phyloP scores from a whole-genome alignment of 192 early-diverging fungal genomes.

The Coemansia sp. region DNA sequence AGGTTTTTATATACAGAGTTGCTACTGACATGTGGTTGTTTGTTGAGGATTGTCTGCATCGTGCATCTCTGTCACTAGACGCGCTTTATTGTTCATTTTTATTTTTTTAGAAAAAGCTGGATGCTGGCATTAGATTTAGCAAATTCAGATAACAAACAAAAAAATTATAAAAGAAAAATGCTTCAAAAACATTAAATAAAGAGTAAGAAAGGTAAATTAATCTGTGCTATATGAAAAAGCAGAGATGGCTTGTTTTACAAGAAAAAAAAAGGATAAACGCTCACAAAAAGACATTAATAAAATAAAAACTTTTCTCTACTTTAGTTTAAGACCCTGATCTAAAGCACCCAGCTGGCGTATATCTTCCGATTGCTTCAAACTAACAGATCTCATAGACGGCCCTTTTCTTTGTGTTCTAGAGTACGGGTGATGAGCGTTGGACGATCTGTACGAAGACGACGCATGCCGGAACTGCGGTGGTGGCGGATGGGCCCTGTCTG shows the following conservation, averaged over 20 bases:
- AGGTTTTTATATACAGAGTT: no score
- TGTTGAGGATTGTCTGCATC: no score
- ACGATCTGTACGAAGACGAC: slow-evolving; percentile 7
- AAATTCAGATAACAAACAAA: neutral
- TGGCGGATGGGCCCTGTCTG: slow-evolving; percentile 12
- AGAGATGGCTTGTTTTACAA: no score
- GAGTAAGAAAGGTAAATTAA: no score
- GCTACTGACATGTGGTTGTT: no score
- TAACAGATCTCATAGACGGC: slow-evolving; percentile 49
- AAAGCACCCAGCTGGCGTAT: slow-evolving; percentile 45
- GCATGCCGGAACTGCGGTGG: slow-evolving; percentile 27
- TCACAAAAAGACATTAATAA: neutral
- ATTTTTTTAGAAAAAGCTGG: neutral
- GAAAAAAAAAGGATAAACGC: no score
- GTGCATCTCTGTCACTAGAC: no score
- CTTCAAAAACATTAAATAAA: no score
- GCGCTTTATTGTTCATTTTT: no score
- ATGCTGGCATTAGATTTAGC: neutral
- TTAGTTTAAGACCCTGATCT: slow-evolving; percentile 46
- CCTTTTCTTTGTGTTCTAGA: slow-evolving; percentile 17
- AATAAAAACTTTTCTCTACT: slow-evolving; percentile 23
- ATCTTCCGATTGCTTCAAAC: slow-evolving; percentile 51
- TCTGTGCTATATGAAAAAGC: no score
- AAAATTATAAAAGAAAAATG: neutral
- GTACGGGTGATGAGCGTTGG: slow-evolving; percentile 35